Base-by-base conservation (phyloP, 108 stramenopile species). In the Skeletonema costatum region DNA sequence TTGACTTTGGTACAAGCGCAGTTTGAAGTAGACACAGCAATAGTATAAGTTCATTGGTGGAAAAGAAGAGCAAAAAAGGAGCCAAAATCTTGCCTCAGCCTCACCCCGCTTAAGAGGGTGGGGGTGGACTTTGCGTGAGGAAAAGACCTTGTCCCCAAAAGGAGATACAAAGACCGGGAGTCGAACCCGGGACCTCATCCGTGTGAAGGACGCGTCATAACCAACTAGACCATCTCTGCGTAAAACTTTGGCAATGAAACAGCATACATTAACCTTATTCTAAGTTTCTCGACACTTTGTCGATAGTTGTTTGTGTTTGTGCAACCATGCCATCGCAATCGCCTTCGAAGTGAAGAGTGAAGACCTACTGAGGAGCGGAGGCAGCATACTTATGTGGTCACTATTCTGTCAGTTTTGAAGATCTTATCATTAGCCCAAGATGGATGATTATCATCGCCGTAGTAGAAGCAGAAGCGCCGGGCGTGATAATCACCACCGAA, bases 161-260 rank as follows among this genome's bases (percentile, higher is more conserved):
- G 63, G 41, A 4, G 60, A 32, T 74, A 69, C 73, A 67, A 10
- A 68, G 19, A 36, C 41, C 36, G 41, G 66, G 73, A 74, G 68
- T 74, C 73, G 73, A 74, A 74, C 73, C 66, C 29, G 36, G 41
- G 73, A 74, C 73, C 73, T 67, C 68, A 68, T 16, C 67, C 73
- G 73, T 74, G 73, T 74, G 73, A 74, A 74, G 73, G 67, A 16
- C 46, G 46, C 66, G 73, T 74, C 68, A 74, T 74, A 74, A 74
- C 73, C 73, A 74, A 74, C 73, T 74, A 74, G 68, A 74, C 73
- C 73, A 74, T 60, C n/a, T 21, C 56, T 68, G 68, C 51, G 25
- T 53, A 9, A 21, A 21, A 0, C 29, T 21, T 8, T 2, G 0
- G 1, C 5, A 0, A 3, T n/a, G 2, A 25, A 53, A 9, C 25